Evolutionary conservation across 176 grass and related monocot genomes (phyloP), one percentile per base, ranked within the genome.

Genomic region (Avena insularis): DNA sequence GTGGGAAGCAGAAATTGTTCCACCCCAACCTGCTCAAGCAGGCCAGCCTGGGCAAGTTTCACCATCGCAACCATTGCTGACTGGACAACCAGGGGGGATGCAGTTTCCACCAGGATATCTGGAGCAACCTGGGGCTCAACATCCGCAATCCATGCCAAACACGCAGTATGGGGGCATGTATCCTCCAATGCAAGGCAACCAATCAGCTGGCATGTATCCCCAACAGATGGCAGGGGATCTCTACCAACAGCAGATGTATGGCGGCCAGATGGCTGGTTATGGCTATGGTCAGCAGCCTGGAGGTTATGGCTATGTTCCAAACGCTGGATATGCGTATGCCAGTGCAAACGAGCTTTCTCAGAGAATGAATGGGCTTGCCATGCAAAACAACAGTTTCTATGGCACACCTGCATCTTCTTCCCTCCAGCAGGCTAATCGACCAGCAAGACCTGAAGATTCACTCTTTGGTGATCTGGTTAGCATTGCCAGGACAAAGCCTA

Each of bases 401-500:
- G 79, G 82, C 15, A 21, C 53, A 51, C 75, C 80, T 27, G 53
- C 78, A 15, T 79, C 80, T 23, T 81, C 90, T 68, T 73, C 86
- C 16, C 77, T 94, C 49, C 90, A 86, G 54, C 90, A 93, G 38
- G 71, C 81, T 29, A 97, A 87, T 72, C 81, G 82, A 17, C 87
- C 86, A 51, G 43, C 83, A 43, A 85, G 89, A 50, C 86, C 94
- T 8, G 92, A 99, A 85, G 94, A 99, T 89, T 94, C 89, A 0
- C 91, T 89, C 17, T 97, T 97, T 68, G 79, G 97, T 23, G 97
- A 99, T 87, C 97, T 99, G 87, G 97, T 99, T 77, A 94, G 66
- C 84, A 97, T 99, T 11, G 87, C 92, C 60, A 99, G 94, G 78
- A 89, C 79, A 87, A 99, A 92, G 91, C 92, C 92, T 71, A 89